Percentiles rank a stretch among this genome's conserved stretches.
Conservation (phyloP, 1,284 basidiomycete genomes). For the Polyporus tsugae region DNA sequence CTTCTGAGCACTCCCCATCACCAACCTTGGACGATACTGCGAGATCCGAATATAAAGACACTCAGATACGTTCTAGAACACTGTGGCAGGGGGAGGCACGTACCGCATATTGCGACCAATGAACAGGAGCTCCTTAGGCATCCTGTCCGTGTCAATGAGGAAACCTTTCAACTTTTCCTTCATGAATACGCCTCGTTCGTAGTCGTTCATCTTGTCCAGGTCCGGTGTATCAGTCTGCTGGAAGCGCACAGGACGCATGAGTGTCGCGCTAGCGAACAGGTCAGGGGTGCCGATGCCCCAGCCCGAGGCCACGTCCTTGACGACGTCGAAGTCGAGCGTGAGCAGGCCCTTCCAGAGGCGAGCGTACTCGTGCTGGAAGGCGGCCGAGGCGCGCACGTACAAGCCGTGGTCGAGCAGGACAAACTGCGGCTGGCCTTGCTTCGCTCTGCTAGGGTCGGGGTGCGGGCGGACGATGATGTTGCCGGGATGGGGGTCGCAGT, state of each 20-base stretch:
- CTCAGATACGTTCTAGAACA: neutral
- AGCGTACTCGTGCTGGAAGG: conserved; percentile 79
- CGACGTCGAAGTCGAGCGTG: conserved; percentile 64
- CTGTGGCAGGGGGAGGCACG: conserved; percentile 41
- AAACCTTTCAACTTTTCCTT: conserved; percentile 70
- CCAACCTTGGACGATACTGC: conserved; percentile 71
- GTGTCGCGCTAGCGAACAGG: conserved; percentile 77
- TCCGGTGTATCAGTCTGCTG: conserved; percentile 41
- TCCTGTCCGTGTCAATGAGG: conserved; percentile 69
- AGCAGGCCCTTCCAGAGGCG: conserved; percentile 83
- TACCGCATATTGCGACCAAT: conserved; percentile 84
- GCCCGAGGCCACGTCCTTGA: conserved; percentile 57
- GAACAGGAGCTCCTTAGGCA: conserved; percentile 85
- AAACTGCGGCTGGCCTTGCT: conserved; percentile 60
- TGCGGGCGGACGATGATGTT: conserved; percentile 86
- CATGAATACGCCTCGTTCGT: conserved; percentile 70
- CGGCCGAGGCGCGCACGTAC: conserved; percentile 74
- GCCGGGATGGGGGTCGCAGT: conserved; percentile 81
- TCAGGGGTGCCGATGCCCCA: conserved; percentile 89
- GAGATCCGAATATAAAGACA: neutral
- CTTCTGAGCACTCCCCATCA: conserved; percentile 1
- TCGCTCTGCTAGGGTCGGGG: conserved; percentile 62
- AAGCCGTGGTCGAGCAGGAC: conserved; percentile 92
- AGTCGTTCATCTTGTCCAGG: conserved; percentile 52
- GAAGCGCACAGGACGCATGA: conserved; percentile 67